Base-by-base conservation (phyloP, 108 stramenopile genomes). In the Nannochloropsis salina region DNA sequence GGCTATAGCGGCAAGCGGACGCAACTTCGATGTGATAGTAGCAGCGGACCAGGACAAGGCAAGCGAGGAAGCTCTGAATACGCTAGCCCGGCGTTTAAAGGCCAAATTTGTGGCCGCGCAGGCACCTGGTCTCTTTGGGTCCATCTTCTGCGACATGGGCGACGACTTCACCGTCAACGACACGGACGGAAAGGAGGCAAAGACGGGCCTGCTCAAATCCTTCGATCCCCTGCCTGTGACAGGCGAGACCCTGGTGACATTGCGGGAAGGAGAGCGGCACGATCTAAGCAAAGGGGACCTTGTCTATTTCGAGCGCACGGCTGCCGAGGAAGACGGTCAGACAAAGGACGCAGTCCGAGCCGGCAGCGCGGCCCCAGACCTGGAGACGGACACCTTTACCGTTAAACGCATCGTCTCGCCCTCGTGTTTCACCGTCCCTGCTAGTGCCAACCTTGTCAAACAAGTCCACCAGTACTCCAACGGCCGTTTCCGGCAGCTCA, bases 401-500 rank as follows among this genome's bases (percentile, higher is more conserved):
- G 61, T 74, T n/a, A 74, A 74, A n/a, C 61, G 61, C 6, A 74
- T 74, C n/a, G 61, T 74, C 15, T n/a, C 15, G 20, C 61, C 61
- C 61, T 74, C 61, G 1, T 74, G 20, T n/a, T 74, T 74, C 8
- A 74, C 61, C 61, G n/a, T 74, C 8, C 61, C 61, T 3, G 6
- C 5, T 40, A 40, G 11, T 40, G 22, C 81, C 81, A 31, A 40
- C 8, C 40, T 81, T 6, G 22, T 41, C 81, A 81, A 40, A 5
- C 22, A 41, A 5, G 41, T 31, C 22, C 22, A 11, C 31, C 22
- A 81, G 40, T 31, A 81, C 81, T 40, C 18, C 43, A 84, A 84
- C 11, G 87, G 84, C 40, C 51, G 80, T 81, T 88, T 85, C 42
- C 21, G 22, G n/a, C 80, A 88, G 85, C 44, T 88, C 41, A 88